Base-by-base conservation (phyloP, 1,139 yeast species). In the Tardiomyces digboiensis region DNA sequence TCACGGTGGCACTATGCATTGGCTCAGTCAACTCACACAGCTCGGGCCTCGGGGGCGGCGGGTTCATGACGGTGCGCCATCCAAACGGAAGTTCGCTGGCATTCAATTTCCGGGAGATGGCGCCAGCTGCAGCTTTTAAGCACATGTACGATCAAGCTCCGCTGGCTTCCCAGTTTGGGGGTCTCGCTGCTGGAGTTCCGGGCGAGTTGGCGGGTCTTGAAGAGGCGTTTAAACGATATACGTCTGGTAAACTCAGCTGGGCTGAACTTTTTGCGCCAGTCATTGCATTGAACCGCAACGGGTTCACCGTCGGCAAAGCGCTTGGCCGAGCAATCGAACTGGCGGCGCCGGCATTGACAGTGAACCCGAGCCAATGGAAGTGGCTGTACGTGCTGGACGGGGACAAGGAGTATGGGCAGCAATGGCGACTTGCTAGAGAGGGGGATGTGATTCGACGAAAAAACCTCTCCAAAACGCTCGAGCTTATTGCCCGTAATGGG, bases 31-130 rank as follows among this genome's bases (percentile, higher is more conserved):
- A 86, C 58, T 80, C 88, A 49, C 88, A 80, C 58, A 82, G 89
- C 41, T 79, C 93, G 3, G 97, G 98, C 0, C 78, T 89, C 41
- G 98, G 98, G 1, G 98, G 97, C 3, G 97, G 97, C 8, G 85
- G 83, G 0, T 86, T 75, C 56, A 82, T 85, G 41, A 72, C 83
- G 1, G 76, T 84, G 40, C 70, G 75, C 38, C 60, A 55, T 38
- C 61, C 64, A 22, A 62, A 65, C 36, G 72, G 71, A 5, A 70
- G 71, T 2, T 72, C 79, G 6, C 52, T 81, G n/a, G 69, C 80
- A 26, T 78, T 88, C 38, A 95, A 91, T 65, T 94, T 94, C 38
- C 68, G 97, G 50, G 98, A 91, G 62, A 75, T 74, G 68, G 96
- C 97, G 0, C 97, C 97, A 0, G 65, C 59, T 2, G 54, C 46